Evolutionary conservation across 1,284 basidiomycete genomes (phyloP).

Genomic region (Tremellales sp.): DNA sequence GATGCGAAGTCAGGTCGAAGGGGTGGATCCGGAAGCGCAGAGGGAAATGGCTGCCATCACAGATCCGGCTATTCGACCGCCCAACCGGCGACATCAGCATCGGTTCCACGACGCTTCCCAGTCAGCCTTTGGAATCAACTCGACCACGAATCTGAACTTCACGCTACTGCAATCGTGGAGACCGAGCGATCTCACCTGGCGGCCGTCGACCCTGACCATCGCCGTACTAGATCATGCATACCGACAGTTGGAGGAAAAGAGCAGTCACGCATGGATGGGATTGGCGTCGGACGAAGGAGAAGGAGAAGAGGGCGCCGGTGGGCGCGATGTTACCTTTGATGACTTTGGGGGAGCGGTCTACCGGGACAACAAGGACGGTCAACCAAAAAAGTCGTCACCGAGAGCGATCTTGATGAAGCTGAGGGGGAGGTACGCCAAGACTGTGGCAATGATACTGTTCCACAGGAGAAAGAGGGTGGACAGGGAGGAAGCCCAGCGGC

Average conservation of each 20-base stretch:
- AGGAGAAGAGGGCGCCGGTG: conserved; percentile 16
- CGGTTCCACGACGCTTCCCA: not conserved
- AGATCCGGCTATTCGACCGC: conserved; percentile 15
- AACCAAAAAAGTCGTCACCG: conserved; percentile 23
- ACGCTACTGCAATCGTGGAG: conserved; percentile 33
- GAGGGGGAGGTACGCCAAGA: conserved; percentile 34
- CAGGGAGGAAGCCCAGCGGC: too few species aligned
- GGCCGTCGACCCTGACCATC: conserved; percentile 29
- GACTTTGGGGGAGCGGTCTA: conserved; percentile 24
- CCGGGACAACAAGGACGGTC: conserved; percentile 22
- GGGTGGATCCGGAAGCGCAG: conserved; percentile 2
- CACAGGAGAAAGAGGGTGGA: conserved; percentile 31
- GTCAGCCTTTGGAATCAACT: not conserved
- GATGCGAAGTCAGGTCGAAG: conserved; percentile 13
- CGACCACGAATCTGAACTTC: conserved; percentile 10
- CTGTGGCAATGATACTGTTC: conserved; percentile 36
- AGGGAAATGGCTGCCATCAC: conserved; percentile 3
- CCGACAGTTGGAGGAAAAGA: conserved; percentile 34
- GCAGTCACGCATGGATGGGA: conserved; percentile 22
- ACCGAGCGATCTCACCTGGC: conserved; percentile 41
- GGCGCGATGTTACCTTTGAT: conserved; percentile 1
- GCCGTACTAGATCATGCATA: conserved; percentile 35
- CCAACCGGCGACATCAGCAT: conserved; percentile 30
- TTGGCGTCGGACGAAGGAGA: conserved; percentile 19
- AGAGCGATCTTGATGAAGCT: conserved; percentile 29